phyloP scores from a whole-genome alignment of 2,329 filamentous ascomycete genomes.

The Botrytis pseudocinerea region DNA sequence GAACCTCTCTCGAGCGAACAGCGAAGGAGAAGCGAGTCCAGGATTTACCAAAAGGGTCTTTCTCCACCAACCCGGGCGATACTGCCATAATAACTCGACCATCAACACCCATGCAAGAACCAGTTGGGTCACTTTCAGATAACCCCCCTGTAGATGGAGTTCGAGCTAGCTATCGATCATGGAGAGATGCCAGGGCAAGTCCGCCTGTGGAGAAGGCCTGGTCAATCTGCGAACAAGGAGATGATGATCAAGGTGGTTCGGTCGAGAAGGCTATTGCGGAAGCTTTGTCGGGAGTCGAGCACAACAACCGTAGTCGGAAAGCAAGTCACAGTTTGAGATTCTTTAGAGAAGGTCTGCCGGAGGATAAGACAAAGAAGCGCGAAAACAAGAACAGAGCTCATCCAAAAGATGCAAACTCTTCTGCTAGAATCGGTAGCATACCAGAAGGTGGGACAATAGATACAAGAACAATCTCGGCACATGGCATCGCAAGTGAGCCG shows the following conservation, averaged over 20 bases:
- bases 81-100: slow-evolving; percentile 39
- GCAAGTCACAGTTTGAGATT: slow-evolving; percentile 66
- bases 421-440: slow-evolving; percentile 15
- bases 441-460: slow-evolving; percentile 8
- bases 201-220: slow-evolving; percentile 56
- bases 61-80: slow-evolving; percentile 41
- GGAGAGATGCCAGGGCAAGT: slow-evolving; percentile 37
- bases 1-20: slow-evolving; percentile 48
- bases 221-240: slow-evolving; percentile 60
- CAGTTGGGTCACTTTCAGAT: slow-evolving; percentile 30
- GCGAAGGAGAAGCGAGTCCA: slow-evolving; percentile 45
- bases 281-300: slow-evolving; percentile 61
- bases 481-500: slow-evolving; percentile 19
- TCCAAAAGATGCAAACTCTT: slow-evolving; percentile 36
- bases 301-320: slow-evolving; percentile 64
- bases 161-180: slow-evolving; percentile 40
- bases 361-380: slow-evolving; percentile 57
- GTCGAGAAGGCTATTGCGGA: slow-evolving; percentile 67
- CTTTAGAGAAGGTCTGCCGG: slow-evolving; percentile 65
- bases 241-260: slow-evolving; percentile 56
- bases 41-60: slow-evolving; percentile 38
- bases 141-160: slow-evolving; percentile 39
- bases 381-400: slow-evolving; percentile 44
- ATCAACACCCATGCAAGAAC: slow-evolving; percentile 29
- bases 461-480: background rate